Conservation (phyloP, 805 yeast genomes). For the Candida corydali region DNA sequence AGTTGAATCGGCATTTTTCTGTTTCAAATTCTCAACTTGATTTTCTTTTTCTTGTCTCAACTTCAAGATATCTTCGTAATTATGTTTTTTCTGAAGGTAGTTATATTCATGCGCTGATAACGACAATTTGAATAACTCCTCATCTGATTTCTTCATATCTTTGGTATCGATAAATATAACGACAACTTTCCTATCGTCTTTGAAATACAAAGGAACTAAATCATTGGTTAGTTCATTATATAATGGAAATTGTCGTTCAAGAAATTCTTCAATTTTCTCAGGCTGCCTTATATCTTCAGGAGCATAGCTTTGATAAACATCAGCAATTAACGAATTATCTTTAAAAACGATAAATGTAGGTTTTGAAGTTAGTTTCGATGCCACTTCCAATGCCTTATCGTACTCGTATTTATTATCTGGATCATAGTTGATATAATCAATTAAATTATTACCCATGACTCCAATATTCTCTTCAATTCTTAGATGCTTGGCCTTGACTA, state of each 20-base stretch:
- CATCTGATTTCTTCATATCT: conserved; percentile 26
- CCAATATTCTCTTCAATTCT: conserved; percentile 35
- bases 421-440: conserved; percentile 43
- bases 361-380: conserved; percentile 51
- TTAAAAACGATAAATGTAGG: conserved; percentile 64
- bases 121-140: conserved; percentile 36
- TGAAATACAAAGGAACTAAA: conserved; percentile 32
- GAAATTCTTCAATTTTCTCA: conserved; percentile 45
- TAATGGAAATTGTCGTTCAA: conserved; percentile 47
- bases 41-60: conserved; percentile 36
- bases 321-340: conserved; percentile 50
- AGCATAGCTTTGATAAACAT: conserved; percentile 56
- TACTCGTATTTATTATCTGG: conserved; percentile 29
- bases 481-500: conserved; percentile 50
- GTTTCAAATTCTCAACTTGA: conserved; percentile 37
- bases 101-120: conserved; percentile 48
- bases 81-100: conserved; percentile 36
- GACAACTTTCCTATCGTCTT: conserved; percentile 41
- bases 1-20: conserved; percentile 37
- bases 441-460: conserved; percentile 37
- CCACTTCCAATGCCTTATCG: conserved; percentile 43
- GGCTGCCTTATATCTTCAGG: conserved; percentile 59
- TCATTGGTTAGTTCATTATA: conserved; percentile 48
- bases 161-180: conserved; percentile 45
- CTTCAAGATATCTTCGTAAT: conserved; percentile 27